Evolutionary conservation across 805 yeast species (phyloP).

Genomic region (Schizosaccharomyces lindneri): DNA sequence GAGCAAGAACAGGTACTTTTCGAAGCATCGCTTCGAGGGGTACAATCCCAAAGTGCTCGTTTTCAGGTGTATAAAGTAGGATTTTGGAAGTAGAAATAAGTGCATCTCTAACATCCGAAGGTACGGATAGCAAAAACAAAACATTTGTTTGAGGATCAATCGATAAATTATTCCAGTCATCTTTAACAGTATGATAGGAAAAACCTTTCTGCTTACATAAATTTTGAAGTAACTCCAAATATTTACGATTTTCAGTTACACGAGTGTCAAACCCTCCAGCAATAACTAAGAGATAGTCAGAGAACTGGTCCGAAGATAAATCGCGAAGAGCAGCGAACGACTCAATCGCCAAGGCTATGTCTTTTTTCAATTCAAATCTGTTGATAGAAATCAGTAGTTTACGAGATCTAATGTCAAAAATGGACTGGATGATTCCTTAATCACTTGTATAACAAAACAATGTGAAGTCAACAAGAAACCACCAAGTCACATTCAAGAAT

Average conservation of each 20-base stretch:
- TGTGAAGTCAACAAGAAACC: too few relatives aligned
- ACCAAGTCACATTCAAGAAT: too few relatives aligned
- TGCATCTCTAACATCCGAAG: constrained; percentile 35
- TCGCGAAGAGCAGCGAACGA: constrained; percentile 28
- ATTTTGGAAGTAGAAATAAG: constrained; percentile 33
- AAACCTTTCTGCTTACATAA: constrained; percentile 25
- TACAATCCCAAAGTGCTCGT: constrained; percentile 92
- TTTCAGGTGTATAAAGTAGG: constrained; percentile 66
- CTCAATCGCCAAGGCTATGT: constrained; percentile 50
- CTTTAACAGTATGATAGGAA: constrained; percentile 19
- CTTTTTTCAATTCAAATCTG: constrained; percentile 71
- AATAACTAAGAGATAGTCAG: constrained; percentile 26
- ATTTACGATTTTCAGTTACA: constrained; percentile 50
- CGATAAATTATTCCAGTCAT: constrained; percentile 4
- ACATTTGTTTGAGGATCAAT: constrained; percentile 18
- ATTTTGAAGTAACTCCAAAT: constrained; percentile 32
- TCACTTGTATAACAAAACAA: too few relatives aligned
- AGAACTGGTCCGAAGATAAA: constrained; percentile 14
- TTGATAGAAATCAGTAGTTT: constrained; percentile 47
- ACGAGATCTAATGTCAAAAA: neutral
- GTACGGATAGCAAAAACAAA: constrained; percentile 59
- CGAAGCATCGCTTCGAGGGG: constrained; percentile 85
- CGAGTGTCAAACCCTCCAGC: constrained; percentile 77
- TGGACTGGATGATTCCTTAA: too few relatives aligned
- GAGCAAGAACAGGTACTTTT: constrained; percentile 65